Base-by-base conservation (phyloP, 768 basidiomycete genomes). In the Naganishia friedmannii region DNA sequence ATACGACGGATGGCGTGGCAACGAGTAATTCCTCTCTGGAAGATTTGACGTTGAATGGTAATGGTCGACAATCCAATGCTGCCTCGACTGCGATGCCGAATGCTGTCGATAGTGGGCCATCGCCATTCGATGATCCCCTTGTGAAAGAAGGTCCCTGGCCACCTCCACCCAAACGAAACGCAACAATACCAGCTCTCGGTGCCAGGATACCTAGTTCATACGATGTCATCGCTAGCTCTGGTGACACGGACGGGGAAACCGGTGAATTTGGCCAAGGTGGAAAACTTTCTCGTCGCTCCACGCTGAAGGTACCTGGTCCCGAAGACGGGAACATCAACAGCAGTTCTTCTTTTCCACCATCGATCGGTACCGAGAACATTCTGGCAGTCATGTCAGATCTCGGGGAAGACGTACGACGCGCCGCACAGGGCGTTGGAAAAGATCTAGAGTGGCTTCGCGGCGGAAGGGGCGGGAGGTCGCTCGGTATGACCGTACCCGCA, bases 381-480 rank as follows among this genome's bases (percentile, higher is more conserved):
- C 37, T 45, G 2, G 26, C 42, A 1, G 39, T 28, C 10, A 42
- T 63, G 60, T 42, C 39, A 7, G 60, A 63, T 45, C 60, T 63
- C 7, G 60, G 60, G 5, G 60, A 63, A 13, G 60, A 63, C 39
- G 60, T 63, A 5, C 60, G 60, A 4, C 39, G 60, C 2, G 60
- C 60, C 9, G 60, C 60, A 1, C 37, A 63, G 29, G 60, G 60
- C 23, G 60, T 63, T 17, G 60, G 60, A 23, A 63, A 63, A 29
- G 42, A 63, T 45, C 26, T 63, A 29, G 60, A 63, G 26, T 63
- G 60, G 60, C 21, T 63, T 26, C 29, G 60, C 10, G 60, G 60
- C 23, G 60, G 60, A 26, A 6, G 60, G 23, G 60, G 60, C 3
- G 60, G 60, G 26, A 63, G 60, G 32, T 42, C 60, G n/a, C 42